Evolutionary conservation across 495 filamentous ascomycete species (phyloP).

Genomic region (Neurospora sp.): DNA sequence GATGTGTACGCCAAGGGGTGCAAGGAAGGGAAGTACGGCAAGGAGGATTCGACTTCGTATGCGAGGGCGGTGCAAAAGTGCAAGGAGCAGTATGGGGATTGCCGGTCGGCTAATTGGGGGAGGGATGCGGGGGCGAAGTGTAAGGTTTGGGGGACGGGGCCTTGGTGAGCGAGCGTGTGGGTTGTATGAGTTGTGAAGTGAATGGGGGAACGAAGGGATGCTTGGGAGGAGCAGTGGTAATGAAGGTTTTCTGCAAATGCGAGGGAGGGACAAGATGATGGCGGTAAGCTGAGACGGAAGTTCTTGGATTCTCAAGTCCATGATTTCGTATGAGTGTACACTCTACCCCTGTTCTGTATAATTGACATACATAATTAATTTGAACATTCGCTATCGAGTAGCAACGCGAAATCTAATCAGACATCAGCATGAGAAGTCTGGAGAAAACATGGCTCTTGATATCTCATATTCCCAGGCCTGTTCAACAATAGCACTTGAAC

Average conservation of each 20-base stretch:
- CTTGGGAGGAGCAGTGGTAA: neutral
- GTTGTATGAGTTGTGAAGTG: neutral
- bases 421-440: neutral
- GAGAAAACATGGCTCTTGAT: neutral
- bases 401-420: neutral
- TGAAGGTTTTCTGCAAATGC: neutral
- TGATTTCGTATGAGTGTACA: neutral
- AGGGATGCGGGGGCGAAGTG: conserved; percentile 14
- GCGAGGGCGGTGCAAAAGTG: conserved; percentile 4
- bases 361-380: neutral
- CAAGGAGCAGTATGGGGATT: conserved; percentile 6
- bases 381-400: neutral
- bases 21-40: conserved; percentile 24
- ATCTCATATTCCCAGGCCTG: neutral
- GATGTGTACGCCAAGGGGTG: conserved; percentile 35
- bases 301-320: neutral
- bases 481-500: neutral
- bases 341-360: neutral
- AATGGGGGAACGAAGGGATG: neutral
- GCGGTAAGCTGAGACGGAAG: neutral
- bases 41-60: conserved; percentile 4
- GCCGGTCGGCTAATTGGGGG: conserved; percentile 3
- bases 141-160: conserved; percentile 7
- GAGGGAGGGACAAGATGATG: neutral
- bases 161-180: neutral